A percentile compares a stretch with the other conserved stretches of the same genome.
phyloP scores from a whole-genome alignment of 139 green algal species.

The Volvox africanus region DNA sequence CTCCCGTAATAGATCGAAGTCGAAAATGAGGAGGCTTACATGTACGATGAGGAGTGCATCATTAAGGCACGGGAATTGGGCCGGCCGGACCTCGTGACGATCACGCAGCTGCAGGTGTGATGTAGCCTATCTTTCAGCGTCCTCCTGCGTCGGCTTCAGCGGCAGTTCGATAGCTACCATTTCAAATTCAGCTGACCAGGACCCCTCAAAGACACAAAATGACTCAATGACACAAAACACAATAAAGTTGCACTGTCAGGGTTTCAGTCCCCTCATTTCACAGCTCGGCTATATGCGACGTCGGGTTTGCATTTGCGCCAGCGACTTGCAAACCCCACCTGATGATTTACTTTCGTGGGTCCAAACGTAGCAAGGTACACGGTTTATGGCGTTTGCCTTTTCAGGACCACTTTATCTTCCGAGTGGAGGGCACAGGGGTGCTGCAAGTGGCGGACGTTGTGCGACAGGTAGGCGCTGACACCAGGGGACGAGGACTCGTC shows the following conservation, averaged over 20 bases:
- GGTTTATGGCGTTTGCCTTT: not conserved
- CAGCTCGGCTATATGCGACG: too few relatives aligned
- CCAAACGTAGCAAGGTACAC: not conserved
- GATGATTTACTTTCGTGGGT: not conserved
- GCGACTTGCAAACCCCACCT: not conserved
- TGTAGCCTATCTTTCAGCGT: too few relatives aligned
- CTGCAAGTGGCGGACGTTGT: slow-evolving; percentile 62
- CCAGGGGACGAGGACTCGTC: too few relatives aligned
- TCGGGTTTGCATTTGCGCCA: too few relatives aligned
- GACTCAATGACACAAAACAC: too few relatives aligned
- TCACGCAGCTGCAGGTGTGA: slow-evolving; percentile 58
- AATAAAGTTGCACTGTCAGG: too few relatives aligned
- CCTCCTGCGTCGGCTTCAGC: too few relatives aligned
- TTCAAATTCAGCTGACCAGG: too few relatives aligned
- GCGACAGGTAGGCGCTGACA: slow-evolving; percentile 10
- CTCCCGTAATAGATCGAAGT: slow-evolving; percentile 67
- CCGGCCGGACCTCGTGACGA: slow-evolving; percentile 81
- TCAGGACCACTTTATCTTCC: slow-evolving; percentile 94
- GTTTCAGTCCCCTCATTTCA: too few relatives aligned
- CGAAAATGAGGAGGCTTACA: slow-evolving; percentile 76
- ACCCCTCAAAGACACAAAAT: too few relatives aligned
- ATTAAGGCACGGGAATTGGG: slow-evolving; percentile 86
- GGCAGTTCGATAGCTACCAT: too few relatives aligned
- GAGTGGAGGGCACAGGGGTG: slow-evolving; percentile 90
- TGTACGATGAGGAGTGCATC: slow-evolving; percentile 87